Percentiles rank a stretch among this genome's conserved stretches.
Evolutionary conservation across 2,329 filamentous ascomycete genomes (phyloP).

Genomic region (Myriosclerotinia duriaeana): DNA sequence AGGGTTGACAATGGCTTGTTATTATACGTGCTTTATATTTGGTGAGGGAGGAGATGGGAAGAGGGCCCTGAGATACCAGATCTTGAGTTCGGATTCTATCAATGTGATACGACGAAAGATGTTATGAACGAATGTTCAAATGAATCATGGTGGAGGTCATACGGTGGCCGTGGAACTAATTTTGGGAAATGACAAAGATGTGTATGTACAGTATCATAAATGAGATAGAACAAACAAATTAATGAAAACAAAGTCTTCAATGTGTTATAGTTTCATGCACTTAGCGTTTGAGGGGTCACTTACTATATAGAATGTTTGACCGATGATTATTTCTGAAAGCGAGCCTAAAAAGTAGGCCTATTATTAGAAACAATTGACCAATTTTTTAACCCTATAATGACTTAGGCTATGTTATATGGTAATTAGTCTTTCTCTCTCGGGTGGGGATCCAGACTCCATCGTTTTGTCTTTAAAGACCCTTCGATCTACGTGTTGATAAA

Average conservation of each 20-base stretch:
- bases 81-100: neutral
- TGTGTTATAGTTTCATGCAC: neutral
- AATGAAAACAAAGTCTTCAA: neutral
- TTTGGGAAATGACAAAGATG: neutral
- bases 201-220: conserved; percentile 2
- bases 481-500: too few species aligned
- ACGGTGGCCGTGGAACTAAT: conserved; percentile 2
- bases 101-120: neutral
- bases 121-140: neutral
- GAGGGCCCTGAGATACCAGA: neutral
- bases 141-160: neutral
- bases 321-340: too few species aligned
- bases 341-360: too few species aligned
- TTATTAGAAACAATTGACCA: too few species aligned
- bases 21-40: neutral
- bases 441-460: too few species aligned
- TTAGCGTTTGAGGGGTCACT: too few species aligned
- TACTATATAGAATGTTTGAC: too few species aligned
- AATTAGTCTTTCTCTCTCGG: too few species aligned
- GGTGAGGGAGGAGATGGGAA: too few species aligned
- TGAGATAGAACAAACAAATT: neutral
- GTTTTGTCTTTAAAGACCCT: too few species aligned
- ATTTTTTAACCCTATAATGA: too few species aligned
- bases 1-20: neutral
- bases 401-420: too few species aligned